A percentile compares a stretch with the other conserved stretches of the same genome.
Conservation (phyloP, 768 basidiomycete genomes). For the Plicaturopsis crispa region DNA sequence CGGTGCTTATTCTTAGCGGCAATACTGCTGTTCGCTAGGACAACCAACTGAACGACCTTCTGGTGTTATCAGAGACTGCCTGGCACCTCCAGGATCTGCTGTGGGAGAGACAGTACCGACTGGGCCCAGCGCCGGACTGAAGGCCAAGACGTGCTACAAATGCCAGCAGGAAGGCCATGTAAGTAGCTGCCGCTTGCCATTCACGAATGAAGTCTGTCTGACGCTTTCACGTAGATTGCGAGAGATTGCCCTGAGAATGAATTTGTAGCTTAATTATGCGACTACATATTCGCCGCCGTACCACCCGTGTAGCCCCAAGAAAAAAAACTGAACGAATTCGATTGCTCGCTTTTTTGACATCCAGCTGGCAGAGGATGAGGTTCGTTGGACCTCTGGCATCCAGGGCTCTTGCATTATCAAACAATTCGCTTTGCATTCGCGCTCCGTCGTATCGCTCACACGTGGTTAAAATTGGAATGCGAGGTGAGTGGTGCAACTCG, state of each 20-base stretch:
- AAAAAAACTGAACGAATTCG: too few relatives aligned
- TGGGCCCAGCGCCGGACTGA: conserved; percentile 41
- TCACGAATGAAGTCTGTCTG: conserved; percentile 3
- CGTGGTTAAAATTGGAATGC: too few relatives aligned
- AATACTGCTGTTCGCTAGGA: conserved; percentile 4
- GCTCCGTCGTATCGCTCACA: too few relatives aligned
- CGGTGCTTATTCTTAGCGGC: conserved; percentile 8
- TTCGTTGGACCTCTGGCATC: too few relatives aligned
- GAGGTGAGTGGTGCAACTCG: too few relatives aligned
- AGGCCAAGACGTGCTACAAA: conserved; percentile 80
- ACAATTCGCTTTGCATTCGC: too few relatives aligned
- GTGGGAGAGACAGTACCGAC: conserved; percentile 39
- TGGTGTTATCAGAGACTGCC: conserved; percentile 62
- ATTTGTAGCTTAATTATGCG: neutral
- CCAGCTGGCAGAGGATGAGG: too few relatives aligned
- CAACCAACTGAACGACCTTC: too few relatives aligned
- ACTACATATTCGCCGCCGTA: too few relatives aligned
- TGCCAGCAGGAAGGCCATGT: conserved; percentile 87
- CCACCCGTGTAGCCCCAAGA: too few relatives aligned
- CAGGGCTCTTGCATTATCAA: too few relatives aligned
- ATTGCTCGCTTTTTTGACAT: too few relatives aligned
- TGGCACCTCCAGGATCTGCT: conserved; percentile 59
- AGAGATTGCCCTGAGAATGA: conserved; percentile 54
- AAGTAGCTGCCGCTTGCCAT: conserved; percentile 20
- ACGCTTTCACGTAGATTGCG: conserved; percentile 41